phyloP scores from a whole-genome alignment of 23 red algal genomes.

The Gracilaria caudata region DNA sequence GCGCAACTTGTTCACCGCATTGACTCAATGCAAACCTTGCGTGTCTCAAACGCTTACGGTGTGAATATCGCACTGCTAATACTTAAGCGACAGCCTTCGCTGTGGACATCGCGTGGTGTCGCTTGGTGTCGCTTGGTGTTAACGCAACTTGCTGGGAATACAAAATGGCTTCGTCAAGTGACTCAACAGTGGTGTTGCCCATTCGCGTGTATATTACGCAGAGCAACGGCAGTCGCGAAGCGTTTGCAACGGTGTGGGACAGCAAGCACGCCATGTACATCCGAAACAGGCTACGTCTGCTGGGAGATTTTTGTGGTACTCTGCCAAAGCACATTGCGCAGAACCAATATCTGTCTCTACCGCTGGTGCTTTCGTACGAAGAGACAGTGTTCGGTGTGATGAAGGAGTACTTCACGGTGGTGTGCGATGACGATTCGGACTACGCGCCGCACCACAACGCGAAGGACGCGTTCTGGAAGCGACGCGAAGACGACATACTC shows the following conservation, averaged over 20 bases:
- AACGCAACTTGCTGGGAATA: too few relatives aligned
- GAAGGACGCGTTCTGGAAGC: constrained; percentile 4
- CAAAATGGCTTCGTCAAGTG: not conserved
- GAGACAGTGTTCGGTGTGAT: constrained; percentile 73
- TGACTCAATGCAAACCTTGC: not conserved
- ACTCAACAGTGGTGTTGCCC: not conserved
- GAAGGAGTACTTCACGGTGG: constrained; percentile 53
- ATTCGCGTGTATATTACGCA: not conserved
- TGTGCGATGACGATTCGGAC: constrained; percentile 3
- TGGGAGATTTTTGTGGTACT: constrained; percentile 88
- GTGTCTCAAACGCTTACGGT: not conserved
- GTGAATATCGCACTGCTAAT: not conserved
- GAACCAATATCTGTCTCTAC: constrained; percentile 86
- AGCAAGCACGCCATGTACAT: constrained; percentile 43
- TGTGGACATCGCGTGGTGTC: not conserved
- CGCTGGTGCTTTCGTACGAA: constrained; percentile 75
- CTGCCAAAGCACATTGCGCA: constrained; percentile 77
- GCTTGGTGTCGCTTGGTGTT: not conserved
- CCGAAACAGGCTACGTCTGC: constrained; percentile 63
- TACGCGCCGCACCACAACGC: constrained; percentile 3
- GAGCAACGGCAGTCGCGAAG: not conserved
- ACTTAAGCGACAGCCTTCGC: not conserved
- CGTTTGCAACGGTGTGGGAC: constrained; percentile 17
- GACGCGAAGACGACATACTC: constrained; percentile 18
- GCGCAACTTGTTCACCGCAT: too few relatives aligned